A percentile compares a stretch with the other conserved stretches of the same genome.
Conservation (phyloP, 192 early-diverging fungal genomes). For the Entomortierella chlamydospora region DNA sequence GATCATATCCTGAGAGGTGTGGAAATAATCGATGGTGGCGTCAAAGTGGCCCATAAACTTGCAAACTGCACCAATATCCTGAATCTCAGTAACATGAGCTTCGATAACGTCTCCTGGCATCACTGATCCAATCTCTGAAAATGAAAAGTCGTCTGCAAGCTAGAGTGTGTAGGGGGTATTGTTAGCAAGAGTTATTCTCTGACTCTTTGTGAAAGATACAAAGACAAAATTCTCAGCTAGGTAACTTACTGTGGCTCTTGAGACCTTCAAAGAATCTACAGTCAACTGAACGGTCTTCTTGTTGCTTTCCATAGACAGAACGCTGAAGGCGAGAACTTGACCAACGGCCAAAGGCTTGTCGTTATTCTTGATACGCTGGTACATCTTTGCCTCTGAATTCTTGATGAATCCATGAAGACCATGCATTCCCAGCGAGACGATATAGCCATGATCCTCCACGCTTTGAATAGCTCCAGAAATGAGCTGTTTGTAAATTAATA, state of each 20-base stretch:
- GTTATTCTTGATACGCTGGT: slow-evolving; percentile 70
- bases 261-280: slow-evolving; percentile 68
- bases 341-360: slow-evolving; percentile 74
- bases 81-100: slow-evolving; percentile 70
- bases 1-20: slow-evolving; percentile 59
- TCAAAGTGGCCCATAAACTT: slow-evolving; percentile 89
- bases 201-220: background rate
- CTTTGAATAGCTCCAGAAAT: slow-evolving; percentile 79
- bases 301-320: slow-evolving; percentile 71
- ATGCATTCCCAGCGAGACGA: slow-evolving; percentile 80
- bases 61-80: slow-evolving; percentile 74
- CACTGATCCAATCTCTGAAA: slow-evolving; percentile 79
- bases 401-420: slow-evolving; percentile 80
- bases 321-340: slow-evolving; percentile 75
- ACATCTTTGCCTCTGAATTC: slow-evolving; percentile 72
- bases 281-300: slow-evolving; percentile 75
- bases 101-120: slow-evolving; percentile 82
- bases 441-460: slow-evolving; percentile 94
- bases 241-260: slow-evolving; percentile 60
- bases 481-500: slow-evolving; percentile 43
- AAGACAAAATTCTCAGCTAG: background rate
- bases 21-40: slow-evolving; percentile 73
- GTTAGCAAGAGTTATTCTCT: background rate
- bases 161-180: background rate
- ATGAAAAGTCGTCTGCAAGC: slow-evolving; percentile 56